Conservation (phyloP, 805 yeast genomes). For the Hermanozyma aechmeae region DNA sequence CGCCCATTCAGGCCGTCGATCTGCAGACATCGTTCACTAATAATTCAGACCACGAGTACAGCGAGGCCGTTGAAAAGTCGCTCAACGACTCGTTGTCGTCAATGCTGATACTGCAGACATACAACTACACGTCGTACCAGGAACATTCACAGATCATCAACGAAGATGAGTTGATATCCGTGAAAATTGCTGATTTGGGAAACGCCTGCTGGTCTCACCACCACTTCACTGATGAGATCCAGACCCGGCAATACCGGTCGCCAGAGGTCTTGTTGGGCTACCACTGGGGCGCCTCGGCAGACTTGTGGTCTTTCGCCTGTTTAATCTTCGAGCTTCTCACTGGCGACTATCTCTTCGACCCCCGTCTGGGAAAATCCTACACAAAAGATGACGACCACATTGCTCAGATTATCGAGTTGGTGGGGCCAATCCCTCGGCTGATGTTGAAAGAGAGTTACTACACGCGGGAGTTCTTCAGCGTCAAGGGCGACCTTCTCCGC, state of each 20-base stretch:
- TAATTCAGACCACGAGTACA: slow-evolving; percentile 9
- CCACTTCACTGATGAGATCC: slow-evolving; percentile 61
- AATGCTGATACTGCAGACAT: too few relatives aligned
- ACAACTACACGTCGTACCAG: too few relatives aligned
- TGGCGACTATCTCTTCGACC: slow-evolving; percentile 55
- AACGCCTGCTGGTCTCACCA: slow-evolving; percentile 58
- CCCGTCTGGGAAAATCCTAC: slow-evolving; percentile 39
- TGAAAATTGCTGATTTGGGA: slow-evolving; percentile 63
- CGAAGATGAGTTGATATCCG: slow-evolving; percentile 36
- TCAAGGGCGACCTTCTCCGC: slow-evolving; percentile 27
- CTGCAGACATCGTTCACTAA: slow-evolving; percentile 7
- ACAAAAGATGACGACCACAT: slow-evolving; percentile 53
- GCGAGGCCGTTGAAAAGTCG: slow-evolving; percentile 13
- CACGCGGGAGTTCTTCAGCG: slow-evolving; percentile 11
- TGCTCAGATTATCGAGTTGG: slow-evolving; percentile 51
- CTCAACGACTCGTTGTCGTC: slow-evolving; percentile 31
- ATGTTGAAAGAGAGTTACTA: slow-evolving; percentile 30
- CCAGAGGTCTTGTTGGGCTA: slow-evolving; percentile 53
- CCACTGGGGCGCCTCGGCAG: slow-evolving; percentile 56
- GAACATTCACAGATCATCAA: slow-evolving; percentile 13
- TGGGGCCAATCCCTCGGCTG: slow-evolving; percentile 33
- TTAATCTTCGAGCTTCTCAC: slow-evolving; percentile 50
- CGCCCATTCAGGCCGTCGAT: slow-evolving; percentile 16
- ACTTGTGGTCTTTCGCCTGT: slow-evolving; percentile 54
- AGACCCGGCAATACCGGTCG: slow-evolving; percentile 58